Evolutionary conservation across 768 basidiomycete species (phyloP).

Genomic region (Naganishia friedmannii): DNA sequence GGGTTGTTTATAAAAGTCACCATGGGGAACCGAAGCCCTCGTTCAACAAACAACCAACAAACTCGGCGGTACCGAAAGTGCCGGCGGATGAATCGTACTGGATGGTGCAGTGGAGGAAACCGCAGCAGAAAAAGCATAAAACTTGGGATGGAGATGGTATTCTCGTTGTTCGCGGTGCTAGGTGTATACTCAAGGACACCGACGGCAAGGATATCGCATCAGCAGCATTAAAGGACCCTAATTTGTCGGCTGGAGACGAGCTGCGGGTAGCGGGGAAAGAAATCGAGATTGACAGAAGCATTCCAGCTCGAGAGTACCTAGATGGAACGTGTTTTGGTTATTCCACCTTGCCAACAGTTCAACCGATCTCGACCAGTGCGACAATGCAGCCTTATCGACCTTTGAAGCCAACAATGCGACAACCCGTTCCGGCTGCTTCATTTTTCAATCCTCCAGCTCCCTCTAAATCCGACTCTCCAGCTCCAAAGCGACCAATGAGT

Average conservation of each 20-base stretch:
- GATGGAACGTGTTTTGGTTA: slow-evolving; percentile 34
- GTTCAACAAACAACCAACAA: background rate
- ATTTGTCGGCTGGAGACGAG: slow-evolving; percentile 36
- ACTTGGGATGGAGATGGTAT: slow-evolving; percentile 52
- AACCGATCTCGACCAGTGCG: slow-evolving; percentile 29
- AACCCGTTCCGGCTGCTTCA: slow-evolving; percentile 34
- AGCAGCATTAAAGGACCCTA: slow-evolving; percentile 30
- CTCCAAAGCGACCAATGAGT: slow-evolving; percentile 33
- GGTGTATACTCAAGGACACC: slow-evolving; percentile 43
- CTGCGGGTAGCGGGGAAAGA: slow-evolving; percentile 42
- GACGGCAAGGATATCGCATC: slow-evolving; percentile 38
- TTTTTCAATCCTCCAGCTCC: slow-evolving; percentile 38
- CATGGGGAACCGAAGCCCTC: background rate
- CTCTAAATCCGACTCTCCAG: slow-evolving; percentile 7
- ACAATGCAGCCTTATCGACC: slow-evolving; percentile 23
- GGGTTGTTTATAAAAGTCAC: slow-evolving; percentile 9
- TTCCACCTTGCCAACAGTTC: slow-evolving; percentile 37
- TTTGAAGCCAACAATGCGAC: slow-evolving; percentile 24
- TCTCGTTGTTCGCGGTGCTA: slow-evolving; percentile 40
- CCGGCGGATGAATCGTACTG: slow-evolving; percentile 28
- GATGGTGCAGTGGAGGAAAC: slow-evolving; percentile 35
- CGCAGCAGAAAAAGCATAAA: slow-evolving; percentile 33
- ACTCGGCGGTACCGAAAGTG: background rate
- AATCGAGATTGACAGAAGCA: slow-evolving; percentile 33
- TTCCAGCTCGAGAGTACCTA: slow-evolving; percentile 32